These are phyloP conservation scores for Chrysopogon serrulatus DNA, from an alignment of 176 grass and related monocot genomes.

Conservation along the genomic window DNA sequence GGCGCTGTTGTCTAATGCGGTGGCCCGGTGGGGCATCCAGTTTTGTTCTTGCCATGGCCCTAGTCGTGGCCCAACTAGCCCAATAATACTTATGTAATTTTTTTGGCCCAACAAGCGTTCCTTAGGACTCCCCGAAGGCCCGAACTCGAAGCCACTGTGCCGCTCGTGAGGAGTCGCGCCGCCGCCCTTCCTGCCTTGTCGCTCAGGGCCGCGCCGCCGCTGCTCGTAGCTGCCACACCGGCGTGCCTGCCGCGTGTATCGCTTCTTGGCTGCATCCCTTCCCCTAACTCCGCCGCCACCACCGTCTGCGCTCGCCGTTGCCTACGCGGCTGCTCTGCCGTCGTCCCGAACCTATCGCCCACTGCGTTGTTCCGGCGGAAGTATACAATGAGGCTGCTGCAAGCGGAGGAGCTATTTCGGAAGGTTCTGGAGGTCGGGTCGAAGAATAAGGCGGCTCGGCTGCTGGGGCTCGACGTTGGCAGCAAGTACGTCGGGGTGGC, in stretches of 20 bases:
- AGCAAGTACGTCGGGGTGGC: slow-evolving; percentile 80
- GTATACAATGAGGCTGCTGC: slow-evolving; percentile 63
- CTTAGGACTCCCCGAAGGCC: too few relatives aligned
- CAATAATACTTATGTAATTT: too few relatives aligned
- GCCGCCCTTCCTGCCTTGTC: too few relatives aligned
- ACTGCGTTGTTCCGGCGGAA: background rate
- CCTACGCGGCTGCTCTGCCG: background rate
- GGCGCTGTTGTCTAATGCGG: background rate
- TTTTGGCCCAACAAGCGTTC: too few relatives aligned
- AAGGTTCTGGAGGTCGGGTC: slow-evolving; percentile 46
- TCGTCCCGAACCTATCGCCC: background rate
- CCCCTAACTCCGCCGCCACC: background rate
- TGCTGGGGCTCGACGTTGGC: slow-evolving; percentile 88
- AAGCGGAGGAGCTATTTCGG: slow-evolving; percentile 50
- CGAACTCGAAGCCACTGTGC: too few relatives aligned
- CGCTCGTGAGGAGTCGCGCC: too few relatives aligned
- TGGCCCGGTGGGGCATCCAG: background rate
- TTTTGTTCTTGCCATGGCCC: background rate
- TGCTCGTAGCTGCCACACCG: too few relatives aligned
- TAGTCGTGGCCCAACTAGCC: too few relatives aligned
- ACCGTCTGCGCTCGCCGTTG: background rate
- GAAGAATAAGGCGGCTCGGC: slow-evolving; percentile 18
- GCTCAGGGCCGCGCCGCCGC: too few relatives aligned
- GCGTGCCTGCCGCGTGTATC: too few relatives aligned
- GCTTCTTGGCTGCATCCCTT: background rate